Conservation (phyloP, 2,329 filamentous ascomycete genomes). For the Phaeosphaeria sp. region DNA sequence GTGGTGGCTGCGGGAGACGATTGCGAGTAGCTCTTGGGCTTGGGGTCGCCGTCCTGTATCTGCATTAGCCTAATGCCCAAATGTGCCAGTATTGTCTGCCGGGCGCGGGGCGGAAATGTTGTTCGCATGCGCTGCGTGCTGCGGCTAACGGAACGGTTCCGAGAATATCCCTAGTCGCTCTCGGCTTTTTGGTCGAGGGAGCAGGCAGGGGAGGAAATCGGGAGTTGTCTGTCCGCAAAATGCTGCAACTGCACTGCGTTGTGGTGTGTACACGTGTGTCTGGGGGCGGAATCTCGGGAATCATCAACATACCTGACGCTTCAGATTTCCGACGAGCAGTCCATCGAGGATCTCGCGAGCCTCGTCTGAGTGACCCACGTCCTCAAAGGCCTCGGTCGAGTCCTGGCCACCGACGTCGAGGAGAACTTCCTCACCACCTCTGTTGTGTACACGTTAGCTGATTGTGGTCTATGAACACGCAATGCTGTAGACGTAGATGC, state of each 20-base stretch:
- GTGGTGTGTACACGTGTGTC: background rate
- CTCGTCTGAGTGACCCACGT: constrained; percentile 98
- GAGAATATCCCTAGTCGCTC: constrained; percentile 8
- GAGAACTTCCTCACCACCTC: constrained; percentile 97
- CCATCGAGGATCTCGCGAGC: constrained; percentile 87
- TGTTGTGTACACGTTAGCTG: constrained; percentile 49
- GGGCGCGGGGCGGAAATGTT: background rate
- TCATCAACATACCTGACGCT: constrained; percentile 41
- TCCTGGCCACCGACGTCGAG: constrained; percentile 96
- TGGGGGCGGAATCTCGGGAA: background rate
- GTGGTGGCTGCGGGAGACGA: constrained; percentile 57
- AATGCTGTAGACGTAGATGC: background rate
- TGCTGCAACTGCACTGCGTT: background rate
- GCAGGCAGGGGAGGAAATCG: background rate
- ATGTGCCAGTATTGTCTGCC: constrained; percentile 2
- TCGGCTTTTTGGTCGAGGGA: background rate
- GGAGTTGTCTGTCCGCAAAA: background rate
- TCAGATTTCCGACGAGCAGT: constrained; percentile 46
- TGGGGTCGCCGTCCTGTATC: constrained; percentile 73
- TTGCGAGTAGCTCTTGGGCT: constrained; percentile 65
- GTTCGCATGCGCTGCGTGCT: background rate
- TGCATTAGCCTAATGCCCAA: constrained; percentile 7
- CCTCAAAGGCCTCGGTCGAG: constrained; percentile 96
- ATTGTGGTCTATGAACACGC: background rate
- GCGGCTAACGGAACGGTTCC: constrained; percentile 26